These are phyloP conservation scores for Cylindrotheca fusiformis DNA, from an alignment of 108 stramenopile species.

Conservation along the genomic window DNA sequence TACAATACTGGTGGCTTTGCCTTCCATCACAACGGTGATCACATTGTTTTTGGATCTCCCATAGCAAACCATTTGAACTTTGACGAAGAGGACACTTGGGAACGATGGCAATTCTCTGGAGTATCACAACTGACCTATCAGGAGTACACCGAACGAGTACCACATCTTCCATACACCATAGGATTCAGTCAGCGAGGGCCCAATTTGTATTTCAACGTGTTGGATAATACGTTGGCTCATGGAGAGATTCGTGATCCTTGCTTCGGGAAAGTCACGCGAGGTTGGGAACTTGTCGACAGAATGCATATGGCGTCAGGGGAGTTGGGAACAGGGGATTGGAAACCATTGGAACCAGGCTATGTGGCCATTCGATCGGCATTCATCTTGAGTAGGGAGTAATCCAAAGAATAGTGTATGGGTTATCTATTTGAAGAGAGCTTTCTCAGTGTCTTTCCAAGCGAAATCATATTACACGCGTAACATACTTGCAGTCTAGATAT, in stretches of 20 bases:
- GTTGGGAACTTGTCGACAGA: slow-evolving; percentile 38
- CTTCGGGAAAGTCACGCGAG: slow-evolving; percentile 62
- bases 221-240: slow-evolving; percentile 63
- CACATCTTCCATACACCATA: slow-evolving; percentile 62
- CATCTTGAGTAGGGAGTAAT: slow-evolving; percentile 1
- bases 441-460: no score
- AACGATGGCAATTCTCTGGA: not conserved
- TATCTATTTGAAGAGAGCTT: no score
- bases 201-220: slow-evolving; percentile 76
- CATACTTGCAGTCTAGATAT: no score
- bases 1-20: not conserved
- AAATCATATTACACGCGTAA: no score
- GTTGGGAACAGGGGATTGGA: slow-evolving; percentile 6
- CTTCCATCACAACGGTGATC: slow-evolving; percentile 7
- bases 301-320: slow-evolving; percentile 9
- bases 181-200: slow-evolving; percentile 71
- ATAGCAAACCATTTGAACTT: not conserved
- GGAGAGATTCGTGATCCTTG: slow-evolving; percentile 84
- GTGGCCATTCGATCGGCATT: not conserved
- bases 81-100: not conserved
- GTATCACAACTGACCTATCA: slow-evolving; percentile 30
- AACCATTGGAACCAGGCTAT: not conserved
- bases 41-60: slow-evolving; percentile 8
- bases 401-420: no score
- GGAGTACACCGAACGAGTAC: slow-evolving; percentile 53